These are phyloP conservation scores for Vinca minor DNA, from an alignment of 257 asterid species.

Conservation along the genomic window DNA sequence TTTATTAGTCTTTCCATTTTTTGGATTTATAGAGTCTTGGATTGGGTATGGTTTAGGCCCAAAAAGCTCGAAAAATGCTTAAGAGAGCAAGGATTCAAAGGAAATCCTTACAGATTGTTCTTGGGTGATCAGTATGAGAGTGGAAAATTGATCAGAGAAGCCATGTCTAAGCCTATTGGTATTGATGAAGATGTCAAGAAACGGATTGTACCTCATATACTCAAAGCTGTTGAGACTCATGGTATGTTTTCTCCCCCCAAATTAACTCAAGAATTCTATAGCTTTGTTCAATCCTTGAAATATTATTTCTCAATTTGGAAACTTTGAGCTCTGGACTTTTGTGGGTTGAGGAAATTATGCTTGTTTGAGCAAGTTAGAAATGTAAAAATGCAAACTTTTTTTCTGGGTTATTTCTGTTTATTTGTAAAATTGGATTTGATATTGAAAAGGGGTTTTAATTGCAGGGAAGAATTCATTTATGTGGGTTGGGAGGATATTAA, in stretches of 20 bases:
- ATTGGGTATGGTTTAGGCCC: slow-evolving; percentile 14
- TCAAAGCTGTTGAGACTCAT: slow-evolving; percentile 7
- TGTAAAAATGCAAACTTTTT: neutral
- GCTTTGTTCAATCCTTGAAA: neutral
- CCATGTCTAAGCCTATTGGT: slow-evolving; percentile 13
- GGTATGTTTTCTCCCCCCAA: neutral
- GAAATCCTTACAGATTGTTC: slow-evolving; percentile 13
- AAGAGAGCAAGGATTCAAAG: slow-evolving; percentile 14
- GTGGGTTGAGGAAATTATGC: neutral
- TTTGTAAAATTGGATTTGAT: neutral
- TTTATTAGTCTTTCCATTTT: neutral
- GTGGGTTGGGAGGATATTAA: slow-evolving; percentile 25
- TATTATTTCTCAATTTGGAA: neutral
- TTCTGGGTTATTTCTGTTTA: neutral
- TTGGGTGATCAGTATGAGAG: slow-evolving; percentile 15
- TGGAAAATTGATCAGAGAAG: slow-evolving; percentile 9
- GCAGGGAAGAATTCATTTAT: slow-evolving; percentile 24
- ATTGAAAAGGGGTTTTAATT: neutral
- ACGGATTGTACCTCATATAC: slow-evolving; percentile 14
- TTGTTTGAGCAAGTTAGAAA: neutral
- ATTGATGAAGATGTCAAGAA: slow-evolving; percentile 12
- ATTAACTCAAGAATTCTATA: neutral
- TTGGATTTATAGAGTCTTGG: slow-evolving; percentile 8
- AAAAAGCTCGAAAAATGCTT: slow-evolving; percentile 10
- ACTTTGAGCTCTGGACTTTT: neutral